Evolutionary conservation across 139 green algal species (phyloP).

Genomic region (Chlamydomonas eustigma): DNA sequence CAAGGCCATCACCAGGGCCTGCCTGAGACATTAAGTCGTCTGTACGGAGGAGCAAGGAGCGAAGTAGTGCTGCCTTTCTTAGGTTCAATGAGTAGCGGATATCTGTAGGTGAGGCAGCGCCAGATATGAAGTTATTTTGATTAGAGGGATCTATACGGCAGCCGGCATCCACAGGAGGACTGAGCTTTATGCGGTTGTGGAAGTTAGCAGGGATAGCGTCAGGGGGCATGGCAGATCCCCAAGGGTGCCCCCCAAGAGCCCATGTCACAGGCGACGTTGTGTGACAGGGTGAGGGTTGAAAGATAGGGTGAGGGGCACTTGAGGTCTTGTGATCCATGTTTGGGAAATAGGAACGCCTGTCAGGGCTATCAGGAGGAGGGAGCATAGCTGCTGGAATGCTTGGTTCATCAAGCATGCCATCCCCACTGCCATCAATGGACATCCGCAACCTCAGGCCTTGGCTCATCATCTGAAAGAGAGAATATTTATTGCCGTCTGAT

Average conservation of each 20-base stretch:
- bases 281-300: neutral
- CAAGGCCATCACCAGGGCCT: neutral
- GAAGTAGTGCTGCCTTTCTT: neutral
- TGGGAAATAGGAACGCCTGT: no score
- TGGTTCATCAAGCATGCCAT: no score
- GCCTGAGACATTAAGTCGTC: neutral
- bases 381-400: no score
- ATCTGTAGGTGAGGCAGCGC: neutral
- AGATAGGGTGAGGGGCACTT: neutral
- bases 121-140: neutral
- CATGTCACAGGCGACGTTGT: neutral
- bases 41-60: slow-evolving; percentile 3
- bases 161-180: neutral
- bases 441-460: neutral
- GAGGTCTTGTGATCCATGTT: neutral
- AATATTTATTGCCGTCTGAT: no score
- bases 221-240: no score
- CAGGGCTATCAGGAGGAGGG: no score
- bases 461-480: slow-evolving; percentile 4
- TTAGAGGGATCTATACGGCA: neutral
- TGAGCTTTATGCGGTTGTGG: neutral
- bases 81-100: slow-evolving; percentile 4
- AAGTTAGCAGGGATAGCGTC: neutral
- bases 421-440: neutral
- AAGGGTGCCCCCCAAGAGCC: neutral